These are phyloP conservation scores for Cyclostephanos invisitatus DNA, from an alignment of 108 stramenopile genomes.

Conservation along the genomic window DNA sequence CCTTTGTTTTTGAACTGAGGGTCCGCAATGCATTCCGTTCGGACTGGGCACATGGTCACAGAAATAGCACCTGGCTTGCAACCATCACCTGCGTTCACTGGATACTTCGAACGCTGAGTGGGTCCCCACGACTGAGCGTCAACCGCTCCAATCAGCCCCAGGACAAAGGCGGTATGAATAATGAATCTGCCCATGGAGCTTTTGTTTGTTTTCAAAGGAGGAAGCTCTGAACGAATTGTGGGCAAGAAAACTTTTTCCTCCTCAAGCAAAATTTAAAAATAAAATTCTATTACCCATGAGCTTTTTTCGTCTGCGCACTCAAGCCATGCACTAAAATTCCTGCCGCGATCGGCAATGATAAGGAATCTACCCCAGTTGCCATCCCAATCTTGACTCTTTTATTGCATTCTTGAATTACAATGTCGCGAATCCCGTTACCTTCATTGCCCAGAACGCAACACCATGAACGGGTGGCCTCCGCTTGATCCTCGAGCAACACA, in stretches of 20 bases:
- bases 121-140: background rate
- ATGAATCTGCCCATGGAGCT: background rate
- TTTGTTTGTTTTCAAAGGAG: background rate
- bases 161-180: background rate
- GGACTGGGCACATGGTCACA: conserved; percentile 21
- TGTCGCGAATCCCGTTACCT: conserved; percentile 63
- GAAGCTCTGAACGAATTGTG: too few species aligned
- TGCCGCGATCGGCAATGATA: conserved; percentile 69
- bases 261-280: too few species aligned
- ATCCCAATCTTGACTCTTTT: conserved; percentile 59
- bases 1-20: conserved; percentile 25
- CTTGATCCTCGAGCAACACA: conserved; percentile 22
- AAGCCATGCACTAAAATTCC: conserved; percentile 79
- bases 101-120: background rate
- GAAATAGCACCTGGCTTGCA: conserved; percentile 18
- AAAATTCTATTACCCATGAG: too few species aligned
- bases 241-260: background rate
- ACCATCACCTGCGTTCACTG: conserved; percentile 19
- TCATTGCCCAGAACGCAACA: conserved; percentile 79
- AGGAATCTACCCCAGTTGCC: conserved; percentile 65
- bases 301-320: background rate
- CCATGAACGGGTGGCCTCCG: conserved; percentile 43
- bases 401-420: conserved; percentile 53
- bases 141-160: conserved; percentile 2
- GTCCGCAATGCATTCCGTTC: conserved; percentile 43